Evolutionary conservation across 2,329 filamentous ascomycete genomes (phyloP).

Genomic region (Lasiodiplodia sp.): DNA sequence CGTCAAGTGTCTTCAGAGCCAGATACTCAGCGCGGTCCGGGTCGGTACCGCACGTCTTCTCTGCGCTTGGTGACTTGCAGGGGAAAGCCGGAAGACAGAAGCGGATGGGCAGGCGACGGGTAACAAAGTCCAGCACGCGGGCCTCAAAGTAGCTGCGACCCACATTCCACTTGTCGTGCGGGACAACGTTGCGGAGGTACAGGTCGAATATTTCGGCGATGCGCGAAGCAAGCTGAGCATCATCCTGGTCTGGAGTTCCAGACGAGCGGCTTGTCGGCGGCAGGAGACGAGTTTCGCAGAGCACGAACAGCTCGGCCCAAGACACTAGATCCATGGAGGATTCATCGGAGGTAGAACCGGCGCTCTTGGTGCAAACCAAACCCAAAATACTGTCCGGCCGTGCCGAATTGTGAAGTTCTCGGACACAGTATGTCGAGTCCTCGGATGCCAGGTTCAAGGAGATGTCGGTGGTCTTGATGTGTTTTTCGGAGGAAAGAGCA

Average conservation of each 20-base stretch:
- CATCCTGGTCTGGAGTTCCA: slow-evolving; percentile 33
- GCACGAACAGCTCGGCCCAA: slow-evolving; percentile 41
- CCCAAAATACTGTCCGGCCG: slow-evolving; percentile 6
- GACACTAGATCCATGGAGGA: slow-evolving; percentile 30
- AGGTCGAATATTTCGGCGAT: slow-evolving; percentile 41
- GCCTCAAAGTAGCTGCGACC: slow-evolving; percentile 39
- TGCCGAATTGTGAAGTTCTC: not conserved
- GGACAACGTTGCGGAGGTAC: slow-evolving; percentile 40
- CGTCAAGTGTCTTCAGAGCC: slow-evolving; percentile 50
- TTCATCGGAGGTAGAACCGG: not conserved
- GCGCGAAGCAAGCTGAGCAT: slow-evolving; percentile 34
- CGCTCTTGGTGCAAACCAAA: not conserved
- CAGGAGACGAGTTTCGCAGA: slow-evolving; percentile 39
- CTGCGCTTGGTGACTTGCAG: slow-evolving; percentile 66
- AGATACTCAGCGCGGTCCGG: slow-evolving; percentile 55
- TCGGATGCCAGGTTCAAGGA: not conserved
- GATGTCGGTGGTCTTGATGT: not conserved
- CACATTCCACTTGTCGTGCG: slow-evolving; percentile 40
- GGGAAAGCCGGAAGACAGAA: slow-evolving; percentile 64
- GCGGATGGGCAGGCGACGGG: slow-evolving; percentile 37
- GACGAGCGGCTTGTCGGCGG: slow-evolving; percentile 34
- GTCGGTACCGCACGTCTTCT: slow-evolving; percentile 61
- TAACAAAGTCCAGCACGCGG: slow-evolving; percentile 34
- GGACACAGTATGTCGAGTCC: not conserved
- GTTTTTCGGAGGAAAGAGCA: not conserved